Evolutionary conservation across 2,329 filamentous ascomycete genomes (phyloP).

Genomic region (Aureobasidium sp.): DNA sequence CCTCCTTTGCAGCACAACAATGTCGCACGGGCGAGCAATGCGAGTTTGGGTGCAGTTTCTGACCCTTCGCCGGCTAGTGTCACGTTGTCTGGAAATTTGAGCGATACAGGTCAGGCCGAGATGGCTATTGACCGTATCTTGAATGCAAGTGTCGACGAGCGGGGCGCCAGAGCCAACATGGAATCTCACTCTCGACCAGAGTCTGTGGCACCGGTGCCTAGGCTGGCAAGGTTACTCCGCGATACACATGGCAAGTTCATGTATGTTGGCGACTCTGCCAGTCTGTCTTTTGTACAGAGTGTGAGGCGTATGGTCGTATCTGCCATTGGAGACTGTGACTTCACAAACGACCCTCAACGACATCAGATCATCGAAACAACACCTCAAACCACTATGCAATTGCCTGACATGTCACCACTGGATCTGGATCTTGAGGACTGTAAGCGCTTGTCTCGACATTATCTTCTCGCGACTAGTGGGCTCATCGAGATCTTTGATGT

Average conservation of each 20-base stretch:
- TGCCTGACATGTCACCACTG: background rate
- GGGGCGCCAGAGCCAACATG: background rate
- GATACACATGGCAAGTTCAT: constrained; percentile 47
- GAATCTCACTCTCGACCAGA: constrained; percentile 4
- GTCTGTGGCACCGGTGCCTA: constrained; percentile 34
- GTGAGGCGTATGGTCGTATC: constrained; percentile 40
- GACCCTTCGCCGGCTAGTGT: background rate
- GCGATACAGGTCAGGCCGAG: constrained; percentile 17
- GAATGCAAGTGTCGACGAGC: constrained; percentile 29
- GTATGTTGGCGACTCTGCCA: constrained; percentile 47
- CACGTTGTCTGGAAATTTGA: constrained; percentile 22
- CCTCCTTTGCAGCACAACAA: background rate
- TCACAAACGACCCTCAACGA: constrained; percentile 8
- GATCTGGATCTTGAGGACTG: constrained; percentile 33
- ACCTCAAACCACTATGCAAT: background rate
- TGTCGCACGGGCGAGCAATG: background rate
- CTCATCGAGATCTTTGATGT: constrained; percentile 41
- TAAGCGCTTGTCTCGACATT: constrained; percentile 34
- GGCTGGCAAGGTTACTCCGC: constrained; percentile 40
- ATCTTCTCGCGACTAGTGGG: constrained; percentile 39
- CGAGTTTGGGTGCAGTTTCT: background rate
- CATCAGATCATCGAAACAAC: constrained; percentile 13
- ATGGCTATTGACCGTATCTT: constrained; percentile 14
- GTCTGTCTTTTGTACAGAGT: constrained; percentile 45
- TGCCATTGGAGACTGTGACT: constrained; percentile 14